These are phyloP conservation scores for Aspergillus vadensis DNA, from an alignment of 2,329 filamentous ascomycete species.

Conservation along the genomic window DNA sequence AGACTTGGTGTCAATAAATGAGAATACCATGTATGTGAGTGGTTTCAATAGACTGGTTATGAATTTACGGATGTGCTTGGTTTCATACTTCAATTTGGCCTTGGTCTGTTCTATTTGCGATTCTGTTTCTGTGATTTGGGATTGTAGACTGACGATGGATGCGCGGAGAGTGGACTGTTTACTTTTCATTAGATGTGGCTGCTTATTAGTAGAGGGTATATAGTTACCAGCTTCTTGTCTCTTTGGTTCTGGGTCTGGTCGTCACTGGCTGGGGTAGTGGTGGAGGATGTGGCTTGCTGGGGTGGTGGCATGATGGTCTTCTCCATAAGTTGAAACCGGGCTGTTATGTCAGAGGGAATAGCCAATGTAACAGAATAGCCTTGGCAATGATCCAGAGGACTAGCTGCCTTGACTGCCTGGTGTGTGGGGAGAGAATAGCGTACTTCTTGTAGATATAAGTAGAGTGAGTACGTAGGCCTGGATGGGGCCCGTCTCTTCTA, in stretches of 20 bases:
- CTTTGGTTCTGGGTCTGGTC: conserved; percentile 10
- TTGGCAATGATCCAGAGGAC: background rate
- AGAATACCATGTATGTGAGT: background rate
- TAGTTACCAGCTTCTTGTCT: conserved; percentile 32
- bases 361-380: no score
- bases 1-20: background rate
- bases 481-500: background rate
- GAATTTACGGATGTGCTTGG: background rate
- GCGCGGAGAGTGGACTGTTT: conserved; percentile 25
- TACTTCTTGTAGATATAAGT: background rate
- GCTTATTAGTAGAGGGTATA: background rate
- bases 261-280: background rate
- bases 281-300: background rate
- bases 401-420: background rate
- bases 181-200: background rate
- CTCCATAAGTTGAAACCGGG: no score
- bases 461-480: background rate
- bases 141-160: conserved; percentile 45
- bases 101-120: conserved; percentile 37
- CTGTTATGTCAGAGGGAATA: no score
- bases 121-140: conserved; percentile 46
- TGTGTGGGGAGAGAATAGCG: background rate
- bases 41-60: no score
- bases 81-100: conserved; percentile 39
- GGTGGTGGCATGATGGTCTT: background rate